Percentiles rank a stretch among this genome's conserved stretches.
Conservation (phyloP, 2,329 filamentous ascomycete species). For the Penicillium rolfsii region DNA sequence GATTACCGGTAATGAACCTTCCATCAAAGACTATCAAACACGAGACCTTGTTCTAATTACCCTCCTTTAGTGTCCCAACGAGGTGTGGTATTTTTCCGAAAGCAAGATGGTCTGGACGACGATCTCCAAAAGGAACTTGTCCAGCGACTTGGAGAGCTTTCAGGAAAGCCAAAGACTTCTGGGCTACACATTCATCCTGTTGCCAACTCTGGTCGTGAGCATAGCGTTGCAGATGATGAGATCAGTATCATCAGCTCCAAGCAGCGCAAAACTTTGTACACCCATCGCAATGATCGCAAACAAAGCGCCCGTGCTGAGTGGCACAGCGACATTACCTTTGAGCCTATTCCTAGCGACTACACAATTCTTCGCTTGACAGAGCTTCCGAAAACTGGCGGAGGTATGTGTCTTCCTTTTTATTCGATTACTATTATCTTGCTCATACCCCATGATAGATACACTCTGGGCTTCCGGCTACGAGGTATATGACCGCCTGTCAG, state of each 20-base stretch:
- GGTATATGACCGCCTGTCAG: constrained; percentile 47
- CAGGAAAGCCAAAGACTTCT: constrained; percentile 52
- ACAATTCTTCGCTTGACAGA: constrained; percentile 51
- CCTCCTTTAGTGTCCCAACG: constrained; percentile 52
- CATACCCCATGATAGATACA: constrained; percentile 37
- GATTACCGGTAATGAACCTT: constrained; percentile 33
- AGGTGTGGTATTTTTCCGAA: constrained; percentile 59
- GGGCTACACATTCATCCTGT: constrained; percentile 54
- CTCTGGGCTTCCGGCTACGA: constrained; percentile 51
- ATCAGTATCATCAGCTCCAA: constrained; percentile 54
- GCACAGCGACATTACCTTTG: constrained; percentile 57
- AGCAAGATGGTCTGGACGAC: constrained; percentile 54
- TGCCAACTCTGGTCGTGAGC: constrained; percentile 53
- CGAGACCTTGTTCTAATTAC: background rate
- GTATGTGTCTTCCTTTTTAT: constrained; percentile 20
- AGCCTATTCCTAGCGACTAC: constrained; percentile 53
- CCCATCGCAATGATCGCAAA: constrained; percentile 36
- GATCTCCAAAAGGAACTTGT: constrained; percentile 58
- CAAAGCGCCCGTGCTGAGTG: constrained; percentile 45
- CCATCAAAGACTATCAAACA: background rate
- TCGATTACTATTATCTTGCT: background rate
- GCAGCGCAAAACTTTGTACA: constrained; percentile 46
- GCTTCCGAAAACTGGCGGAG: constrained; percentile 49
- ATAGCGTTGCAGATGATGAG: constrained; percentile 53
- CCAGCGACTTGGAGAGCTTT: constrained; percentile 53